Evolutionary conservation across 306 rosid genomes (phyloP), one percentile per base, ranked within the genome.

Genomic region (Nissolia schottii): DNA sequence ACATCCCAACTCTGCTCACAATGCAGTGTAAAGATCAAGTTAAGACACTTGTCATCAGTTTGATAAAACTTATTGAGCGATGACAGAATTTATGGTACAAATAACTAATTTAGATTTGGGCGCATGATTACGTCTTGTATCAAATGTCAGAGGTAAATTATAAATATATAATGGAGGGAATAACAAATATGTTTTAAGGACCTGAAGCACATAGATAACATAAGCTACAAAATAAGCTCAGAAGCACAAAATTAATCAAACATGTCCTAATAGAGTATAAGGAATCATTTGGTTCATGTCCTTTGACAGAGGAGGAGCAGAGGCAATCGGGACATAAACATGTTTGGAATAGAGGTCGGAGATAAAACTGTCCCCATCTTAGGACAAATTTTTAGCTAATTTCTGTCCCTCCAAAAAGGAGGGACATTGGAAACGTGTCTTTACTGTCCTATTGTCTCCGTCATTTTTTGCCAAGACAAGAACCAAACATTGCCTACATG

Each of bases 1-100:
- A 67, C 83, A 75, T 73, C 41, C 79, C 54, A 77, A 64, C 34
- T 49, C 78, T 72, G 74, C 59, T 78, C 27, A 35, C 46, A 77
- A 58, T 34, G 31, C 71, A 53, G 27, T 12, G 64, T 29, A 50
- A 53, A 76, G 24, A 71, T 53, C 11, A 29, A 7, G 32, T 14
- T n/a, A 27, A 76, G 65, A 77, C 14, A 28, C 23, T 66, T 64
- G 41, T 49, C 40, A 29, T 23, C 71, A 10, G 48, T 38, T 23
- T 31, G 28, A 60, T 54, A 28, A 40, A 70, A 34, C 16, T 1
- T 53, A 32, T 80, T 67, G 70, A 19, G 57, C 51, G 48, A 67
- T 34, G 15, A 27, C n/a, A 50, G 41, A 53, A 51, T 64, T 58
- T 45, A 20, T 25, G 22, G 12, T 40, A 78, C 29, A 53, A n/a